phyloP scores from a whole-genome alignment of 2,329 filamentous ascomycete genomes.

The Penicillium sp. region DNA sequence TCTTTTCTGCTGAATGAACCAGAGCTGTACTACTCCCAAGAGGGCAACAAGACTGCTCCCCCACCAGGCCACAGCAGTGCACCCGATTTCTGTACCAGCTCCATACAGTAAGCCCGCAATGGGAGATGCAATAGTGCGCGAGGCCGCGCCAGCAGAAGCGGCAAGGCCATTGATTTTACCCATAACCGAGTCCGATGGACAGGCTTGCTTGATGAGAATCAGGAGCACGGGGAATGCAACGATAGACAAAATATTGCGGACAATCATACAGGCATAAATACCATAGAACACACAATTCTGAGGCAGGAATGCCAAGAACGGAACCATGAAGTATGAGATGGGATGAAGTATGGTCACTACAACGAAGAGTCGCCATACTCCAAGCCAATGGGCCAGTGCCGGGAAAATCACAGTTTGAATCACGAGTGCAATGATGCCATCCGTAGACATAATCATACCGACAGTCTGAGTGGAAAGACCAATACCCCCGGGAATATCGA shows the following conservation, averaged over 20 bases:
- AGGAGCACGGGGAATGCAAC: slow-evolving; percentile 67
- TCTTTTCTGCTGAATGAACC: slow-evolving; percentile 54
- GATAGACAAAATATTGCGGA: slow-evolving; percentile 69
- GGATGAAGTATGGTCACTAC: slow-evolving; percentile 67
- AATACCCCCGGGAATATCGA: slow-evolving; percentile 64
- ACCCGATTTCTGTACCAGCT: slow-evolving; percentile 56
- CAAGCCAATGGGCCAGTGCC: slow-evolving; percentile 61
- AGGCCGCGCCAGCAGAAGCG: slow-evolving; percentile 69
- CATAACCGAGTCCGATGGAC: slow-evolving; percentile 61
- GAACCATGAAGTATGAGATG: slow-evolving; percentile 66
- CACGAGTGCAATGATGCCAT: slow-evolving; percentile 70
- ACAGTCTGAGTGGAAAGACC: slow-evolving; percentile 67
- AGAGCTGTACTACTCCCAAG: slow-evolving; percentile 57
- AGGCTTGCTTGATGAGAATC: slow-evolving; percentile 72
- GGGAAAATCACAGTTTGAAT: slow-evolving; percentile 74
- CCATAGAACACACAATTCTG: slow-evolving; percentile 55
- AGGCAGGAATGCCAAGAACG: slow-evolving; percentile 64
- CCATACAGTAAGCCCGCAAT: slow-evolving; percentile 68
- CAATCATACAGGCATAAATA: slow-evolving; percentile 64
- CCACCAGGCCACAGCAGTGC: slow-evolving; percentile 66
- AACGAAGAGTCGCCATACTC: slow-evolving; percentile 67
- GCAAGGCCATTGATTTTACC: slow-evolving; percentile 73
- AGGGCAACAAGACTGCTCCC: slow-evolving; percentile 57
- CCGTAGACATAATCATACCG: slow-evolving; percentile 67
- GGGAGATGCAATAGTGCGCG: slow-evolving; percentile 68